Percentiles rank a stretch among this genome's conserved stretches.
Evolutionary conservation across 345 rosid genomes (phyloP).

Genomic region (Boechera retrofracta): DNA sequence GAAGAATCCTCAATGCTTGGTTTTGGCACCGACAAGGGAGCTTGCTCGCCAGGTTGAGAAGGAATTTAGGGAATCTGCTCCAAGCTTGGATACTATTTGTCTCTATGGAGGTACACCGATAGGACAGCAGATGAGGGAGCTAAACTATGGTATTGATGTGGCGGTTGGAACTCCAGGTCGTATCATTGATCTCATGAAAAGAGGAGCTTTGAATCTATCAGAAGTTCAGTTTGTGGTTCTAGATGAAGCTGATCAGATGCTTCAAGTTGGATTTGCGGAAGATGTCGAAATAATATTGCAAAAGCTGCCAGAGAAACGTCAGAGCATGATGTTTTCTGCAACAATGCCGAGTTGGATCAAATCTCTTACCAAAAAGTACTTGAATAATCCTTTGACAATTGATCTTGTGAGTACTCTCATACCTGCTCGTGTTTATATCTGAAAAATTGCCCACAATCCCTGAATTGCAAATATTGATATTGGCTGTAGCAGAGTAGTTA

Average conservation of each 20-base stretch:
- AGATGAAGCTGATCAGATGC: slow-evolving; percentile 99
- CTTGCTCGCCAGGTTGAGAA: slow-evolving; percentile 94
- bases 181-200: slow-evolving; percentile 85
- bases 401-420: slow-evolving; percentile 76
- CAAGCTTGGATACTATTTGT: slow-evolving; percentile 82
- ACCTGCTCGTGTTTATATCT: slow-evolving; percentile 7
- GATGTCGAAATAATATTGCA: slow-evolving; percentile 81
- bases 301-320: slow-evolving; percentile 74
- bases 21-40: slow-evolving; percentile 96
- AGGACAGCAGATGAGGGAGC: slow-evolving; percentile 68
- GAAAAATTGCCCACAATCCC: neutral
- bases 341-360: slow-evolving; percentile 94
- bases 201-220: slow-evolving; percentile 75
- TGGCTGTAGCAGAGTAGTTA: slow-evolving; percentile 13
- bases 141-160: slow-evolving; percentile 79
- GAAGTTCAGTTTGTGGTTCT: slow-evolving; percentile 87
- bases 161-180: slow-evolving; percentile 99
- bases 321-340: slow-evolving; percentile 95
- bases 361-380: slow-evolving; percentile 70
- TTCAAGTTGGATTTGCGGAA: slow-evolving; percentile 92
- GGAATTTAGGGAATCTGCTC: slow-evolving; percentile 82
- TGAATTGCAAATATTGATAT: neutral
- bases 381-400: slow-evolving; percentile 75
- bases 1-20: slow-evolving; percentile 83
- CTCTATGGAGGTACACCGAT: slow-evolving; percentile 95